Percentiles rank a stretch among this genome's conserved stretches.
These are phyloP conservation scores for Leucogyrophana mollusca DNA, from an alignment of 768 basidiomycete species.

Conservation along the genomic window DNA sequence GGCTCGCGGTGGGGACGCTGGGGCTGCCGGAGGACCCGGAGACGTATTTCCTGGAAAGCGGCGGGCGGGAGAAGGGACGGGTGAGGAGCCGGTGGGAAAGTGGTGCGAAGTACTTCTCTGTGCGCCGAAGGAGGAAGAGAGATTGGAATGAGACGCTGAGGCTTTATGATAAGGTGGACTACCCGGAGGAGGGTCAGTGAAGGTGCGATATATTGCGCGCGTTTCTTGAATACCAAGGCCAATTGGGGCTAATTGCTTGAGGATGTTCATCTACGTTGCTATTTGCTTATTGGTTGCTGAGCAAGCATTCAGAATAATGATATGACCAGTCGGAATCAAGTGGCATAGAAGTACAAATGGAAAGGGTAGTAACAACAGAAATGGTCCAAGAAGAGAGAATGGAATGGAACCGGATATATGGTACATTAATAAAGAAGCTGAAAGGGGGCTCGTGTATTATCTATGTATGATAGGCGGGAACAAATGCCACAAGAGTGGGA, in stretches of 20 bases:
- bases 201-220: too few relatives aligned
- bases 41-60: conserved; percentile 53
- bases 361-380: too few relatives aligned
- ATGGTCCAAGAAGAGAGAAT: background rate
- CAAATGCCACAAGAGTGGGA: background rate
- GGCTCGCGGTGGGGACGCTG: conserved; percentile 54
- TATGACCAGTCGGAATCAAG: background rate
- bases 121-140: conserved; percentile 74
- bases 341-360: background rate
- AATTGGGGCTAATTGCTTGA: too few relatives aligned
- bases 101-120: conserved; percentile 72
- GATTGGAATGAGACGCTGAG: conserved; percentile 90
- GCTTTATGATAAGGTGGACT: conserved; percentile 81
- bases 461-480: background rate
- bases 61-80: conserved; percentile 71
- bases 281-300: background rate
- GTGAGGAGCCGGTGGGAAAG: conserved; percentile 68
- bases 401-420: background rate
- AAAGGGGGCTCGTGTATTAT: background rate
- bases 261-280: background rate
- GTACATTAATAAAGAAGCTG: background rate
- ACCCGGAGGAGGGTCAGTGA: conserved; percentile 52
- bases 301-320: background rate
- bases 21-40: conserved; percentile 73
- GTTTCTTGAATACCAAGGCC: too few relatives aligned